Evolutionary conservation across 164 flowering plant species (phyloP).

Genomic region (Sedum album): DNA sequence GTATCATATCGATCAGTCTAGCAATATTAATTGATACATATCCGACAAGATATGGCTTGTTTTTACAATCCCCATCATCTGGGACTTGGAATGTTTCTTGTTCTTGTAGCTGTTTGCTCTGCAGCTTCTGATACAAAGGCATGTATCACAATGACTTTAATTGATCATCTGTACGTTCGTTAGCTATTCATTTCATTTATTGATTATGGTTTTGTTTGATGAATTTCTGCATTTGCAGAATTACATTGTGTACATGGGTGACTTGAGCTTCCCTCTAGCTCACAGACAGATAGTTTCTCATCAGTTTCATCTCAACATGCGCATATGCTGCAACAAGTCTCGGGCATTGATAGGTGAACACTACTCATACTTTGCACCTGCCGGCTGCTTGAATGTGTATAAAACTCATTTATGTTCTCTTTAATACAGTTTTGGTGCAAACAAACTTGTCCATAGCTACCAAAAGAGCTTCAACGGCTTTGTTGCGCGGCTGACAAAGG

Average conservation of each 20-base stretch:
- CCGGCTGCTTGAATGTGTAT: no score
- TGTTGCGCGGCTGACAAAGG: conserved; percentile 30
- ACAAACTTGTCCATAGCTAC: conserved; percentile 27
- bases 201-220: background rate
- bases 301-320: conserved; percentile 22
- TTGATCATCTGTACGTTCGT: no score
- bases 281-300: conserved; percentile 9
- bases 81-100: no score
- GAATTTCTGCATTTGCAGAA: conserved; percentile 21
- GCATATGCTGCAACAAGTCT: conserved; percentile 23
- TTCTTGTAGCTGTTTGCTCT: no score
- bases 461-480: conserved; percentile 51
- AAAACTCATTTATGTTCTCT: no score
- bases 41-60: no score
- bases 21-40: no score
- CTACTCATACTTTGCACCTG: background rate
- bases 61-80: no score
- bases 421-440: background rate
- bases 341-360: conserved; percentile 18
- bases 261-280: conserved; percentile 16
- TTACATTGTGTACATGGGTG: conserved; percentile 47
- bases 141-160: no score
- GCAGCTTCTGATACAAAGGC: no score
- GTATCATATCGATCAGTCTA: no score
- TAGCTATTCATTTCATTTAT: background rate